Evolutionary conservation across 1,284 basidiomycete genomes (phyloP).

Genomic region (Mycocalia duriaeana): DNA sequence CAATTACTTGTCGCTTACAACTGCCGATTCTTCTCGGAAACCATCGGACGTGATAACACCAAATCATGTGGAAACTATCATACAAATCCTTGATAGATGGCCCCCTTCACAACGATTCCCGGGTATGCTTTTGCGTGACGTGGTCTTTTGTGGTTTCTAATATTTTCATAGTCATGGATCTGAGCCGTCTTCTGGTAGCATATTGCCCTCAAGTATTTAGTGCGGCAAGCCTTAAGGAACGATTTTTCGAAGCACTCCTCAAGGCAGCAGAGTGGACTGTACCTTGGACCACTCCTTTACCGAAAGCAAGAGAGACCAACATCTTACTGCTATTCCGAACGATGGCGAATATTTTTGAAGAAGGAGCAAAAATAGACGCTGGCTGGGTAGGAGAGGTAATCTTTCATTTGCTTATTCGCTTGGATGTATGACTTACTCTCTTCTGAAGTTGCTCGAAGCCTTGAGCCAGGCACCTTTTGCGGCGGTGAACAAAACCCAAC

Average conservation of each 20-base stretch:
- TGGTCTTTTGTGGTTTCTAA: too few species aligned
- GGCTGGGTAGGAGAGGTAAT: slow-evolving; percentile 51
- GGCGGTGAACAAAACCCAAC: slow-evolving; percentile 62
- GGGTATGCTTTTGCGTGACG: slow-evolving; percentile 36
- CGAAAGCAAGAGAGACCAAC: slow-evolving; percentile 81
- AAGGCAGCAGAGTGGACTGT: slow-evolving; percentile 65
- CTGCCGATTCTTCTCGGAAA: slow-evolving; percentile 32
- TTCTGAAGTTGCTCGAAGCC: slow-evolving; percentile 48
- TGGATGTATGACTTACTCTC: slow-evolving; percentile 2
- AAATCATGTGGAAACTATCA: slow-evolving; percentile 58
- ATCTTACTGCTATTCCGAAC: slow-evolving; percentile 80
- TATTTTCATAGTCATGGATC: slow-evolving; percentile 72
- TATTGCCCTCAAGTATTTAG: slow-evolving; percentile 53
- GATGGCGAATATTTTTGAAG: slow-evolving; percentile 77
- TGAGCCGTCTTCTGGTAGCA: slow-evolving; percentile 75
- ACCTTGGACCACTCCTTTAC: slow-evolving; percentile 47
- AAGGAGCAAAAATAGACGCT: slow-evolving; percentile 38
- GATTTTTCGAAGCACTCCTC: slow-evolving; percentile 61
- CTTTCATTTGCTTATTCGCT: slow-evolving; percentile 3
- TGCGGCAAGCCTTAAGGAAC: slow-evolving; percentile 40
- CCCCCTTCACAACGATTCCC: slow-evolving; percentile 80
- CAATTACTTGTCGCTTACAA: slow-evolving; percentile 52
- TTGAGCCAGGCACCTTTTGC: slow-evolving; percentile 47
- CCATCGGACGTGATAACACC: slow-evolving; percentile 32
- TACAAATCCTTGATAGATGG: slow-evolving; percentile 75